Base-by-base conservation (phyloP, 371 early-diverging fungal species). In the Nematocida sp. region DNA sequence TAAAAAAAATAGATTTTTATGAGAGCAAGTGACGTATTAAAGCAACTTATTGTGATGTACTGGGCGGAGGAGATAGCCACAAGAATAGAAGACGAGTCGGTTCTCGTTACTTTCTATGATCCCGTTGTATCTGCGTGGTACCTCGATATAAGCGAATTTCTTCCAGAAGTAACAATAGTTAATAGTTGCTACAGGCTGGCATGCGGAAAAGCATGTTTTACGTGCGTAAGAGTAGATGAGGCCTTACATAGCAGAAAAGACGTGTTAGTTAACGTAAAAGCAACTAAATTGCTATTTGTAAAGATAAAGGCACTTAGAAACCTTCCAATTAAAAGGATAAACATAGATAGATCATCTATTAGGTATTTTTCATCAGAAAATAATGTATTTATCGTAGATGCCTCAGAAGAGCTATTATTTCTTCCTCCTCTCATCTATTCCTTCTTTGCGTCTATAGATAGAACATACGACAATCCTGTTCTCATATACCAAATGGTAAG, bases 241-340 rank as follows among this genome's bases (percentile, higher is more conserved):
- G 49, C 30, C 47, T 16, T 11, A n/a, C 3, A 32, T 3, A 23
- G n/a, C 26, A 16, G 16, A 13, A 49, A 35, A 4, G n/a, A 48
- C 23, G 28, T 71, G 0, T 57, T 38, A 25, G 26, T 71, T 11
- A 61, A 51, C 63, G 35, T 26, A 30, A 71, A 53, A 49, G 59
- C 75, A 39, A n/a, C 38, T 4, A 71, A 71, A 33, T 49, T 61
- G 45, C 63, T 71, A 20, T 71, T 47, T 61, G 63, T 71, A n/a
- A 71, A 71, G 36, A 33, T 59, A 11, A 71, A 36, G 23, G 63
- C 59, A 16, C 39, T 71, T 4, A 32, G 75, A 23, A 49, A 42
- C 55, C n/a, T 47, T 11, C 75, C 75, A n/a, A 23, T 71, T 23
- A 71, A 71, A 32, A 18, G 13, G 20, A 16, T 71, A 49, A 48